Base-by-base conservation (phyloP, 768 basidiomycete species). In the Leccinum arenicola region DNA sequence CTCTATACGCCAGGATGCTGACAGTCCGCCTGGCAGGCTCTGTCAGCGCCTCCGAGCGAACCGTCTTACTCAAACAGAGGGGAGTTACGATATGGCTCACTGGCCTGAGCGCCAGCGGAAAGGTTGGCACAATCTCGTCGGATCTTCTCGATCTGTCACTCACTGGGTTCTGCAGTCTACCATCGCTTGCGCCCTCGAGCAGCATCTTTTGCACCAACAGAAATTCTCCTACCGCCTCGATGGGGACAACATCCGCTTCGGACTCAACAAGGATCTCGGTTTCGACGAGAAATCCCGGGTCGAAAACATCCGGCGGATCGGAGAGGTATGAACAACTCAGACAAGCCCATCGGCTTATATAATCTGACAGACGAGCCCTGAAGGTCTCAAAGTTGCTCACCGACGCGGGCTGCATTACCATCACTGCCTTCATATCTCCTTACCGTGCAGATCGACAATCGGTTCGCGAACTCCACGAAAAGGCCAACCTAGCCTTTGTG, bases 341-440 rank as follows among this genome's bases (percentile, higher is more conserved):
- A 19, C 36, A 14, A 50, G 1, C 4, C 17, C 17, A 58, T 48
- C 25, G 14, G 50, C 57, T 56, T 58, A 36, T 50, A 45, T 60
- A 50, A 66, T 54, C 64, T 67, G 49, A 58, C n/a, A 21, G 40
- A 54, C 7, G 48, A 27, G 36, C 17, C 7, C 40, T 49, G 19
- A 6, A 96, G 94, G 95, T 99, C 52, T 88, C 97, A 50, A 95
- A 93, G 73, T 80, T 98, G 45, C 97, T 99, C 74, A 86, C 95
- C 19, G 91, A 95, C 68, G 84, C 95, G 3, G 88, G 84, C 33
- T 91, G 89, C 65, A 82, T 97, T 64, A 81, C 91, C 17, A 80
- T 98, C 70, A 96, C 97, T 17, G 95, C 97, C 12, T 99, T 99
- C 78, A 99, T 99, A 74, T 98, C 97, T 1, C 97, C 97, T n/a